Evolutionary conservation across 2,329 filamentous ascomycete species (phyloP).

Genomic region (Albophoma yamanashiensis): DNA sequence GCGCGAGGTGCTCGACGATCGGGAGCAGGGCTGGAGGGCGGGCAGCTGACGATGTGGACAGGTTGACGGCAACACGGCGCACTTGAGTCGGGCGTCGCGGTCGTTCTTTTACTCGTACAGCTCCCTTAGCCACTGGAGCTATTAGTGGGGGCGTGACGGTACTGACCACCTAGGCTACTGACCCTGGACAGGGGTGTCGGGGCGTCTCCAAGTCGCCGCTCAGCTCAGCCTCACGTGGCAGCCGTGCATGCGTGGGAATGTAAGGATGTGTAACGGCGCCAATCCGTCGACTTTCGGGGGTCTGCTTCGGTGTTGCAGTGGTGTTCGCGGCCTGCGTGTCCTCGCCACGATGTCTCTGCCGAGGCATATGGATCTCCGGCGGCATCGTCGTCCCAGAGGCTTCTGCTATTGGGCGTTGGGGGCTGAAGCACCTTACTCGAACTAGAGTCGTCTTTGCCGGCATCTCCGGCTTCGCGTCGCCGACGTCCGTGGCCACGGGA

Average conservation of each 20-base stretch:
- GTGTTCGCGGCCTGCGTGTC: not conserved
- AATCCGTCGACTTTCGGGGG: not conserved
- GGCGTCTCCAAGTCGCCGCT: constrained; percentile 2
- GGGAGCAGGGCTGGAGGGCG: not conserved
- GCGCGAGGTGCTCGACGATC: not conserved
- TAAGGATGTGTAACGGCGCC: not conserved
- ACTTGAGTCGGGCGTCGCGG: not conserved
- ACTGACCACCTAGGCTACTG: not conserved
- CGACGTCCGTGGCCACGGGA: not conserved
- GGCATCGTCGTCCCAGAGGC: not conserved
- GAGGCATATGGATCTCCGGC: not conserved
- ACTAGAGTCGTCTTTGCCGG: not conserved
- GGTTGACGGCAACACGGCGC: not conserved
- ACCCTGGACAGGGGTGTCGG: not conserved
- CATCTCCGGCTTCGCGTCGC: not conserved
- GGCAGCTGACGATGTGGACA: not conserved
- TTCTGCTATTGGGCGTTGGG: not conserved
- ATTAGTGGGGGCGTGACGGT: not conserved
- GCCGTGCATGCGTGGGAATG: not conserved
- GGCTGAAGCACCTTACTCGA: no score
- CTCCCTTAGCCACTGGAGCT: not conserved
- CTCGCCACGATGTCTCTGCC: not conserved
- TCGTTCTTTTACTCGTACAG: not conserved
- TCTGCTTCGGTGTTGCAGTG: not conserved
- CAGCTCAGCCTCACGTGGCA: not conserved